These are phyloP conservation scores for Vitis rupestris DNA, from an alignment of 164 flowering plant genomes.

Conservation along the genomic window DNA sequence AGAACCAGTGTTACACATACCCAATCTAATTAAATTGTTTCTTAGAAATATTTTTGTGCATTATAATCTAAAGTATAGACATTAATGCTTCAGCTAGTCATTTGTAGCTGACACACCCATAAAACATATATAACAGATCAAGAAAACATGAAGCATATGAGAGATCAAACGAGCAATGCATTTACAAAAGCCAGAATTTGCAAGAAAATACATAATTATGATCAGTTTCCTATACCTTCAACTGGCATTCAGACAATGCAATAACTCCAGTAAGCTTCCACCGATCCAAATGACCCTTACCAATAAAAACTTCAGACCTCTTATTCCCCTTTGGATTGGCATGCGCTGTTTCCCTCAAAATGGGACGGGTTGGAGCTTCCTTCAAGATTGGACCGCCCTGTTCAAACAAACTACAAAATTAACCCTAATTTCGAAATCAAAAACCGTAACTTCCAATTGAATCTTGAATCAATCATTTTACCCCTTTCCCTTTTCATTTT, in stretches of 20 bases:
- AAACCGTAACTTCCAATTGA: background rate
- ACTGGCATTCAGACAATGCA: constrained; percentile 49
- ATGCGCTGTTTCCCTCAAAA: constrained; percentile 23
- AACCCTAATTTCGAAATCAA: background rate
- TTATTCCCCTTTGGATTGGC: constrained; percentile 3
- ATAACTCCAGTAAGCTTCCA: constrained; percentile 81
- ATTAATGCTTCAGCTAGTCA: no score
- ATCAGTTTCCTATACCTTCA: constrained; percentile 49
- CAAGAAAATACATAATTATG: background rate
- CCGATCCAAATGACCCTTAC: constrained; percentile 46
- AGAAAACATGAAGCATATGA: no score
- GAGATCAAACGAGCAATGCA: no score
- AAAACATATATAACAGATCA: no score
- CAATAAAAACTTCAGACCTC: constrained; percentile 24
- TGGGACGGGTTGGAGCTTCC: constrained; percentile 33
- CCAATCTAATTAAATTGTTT: no score
- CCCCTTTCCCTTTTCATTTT: background rate
- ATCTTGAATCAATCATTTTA: background rate
- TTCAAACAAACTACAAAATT: constrained; percentile 3
- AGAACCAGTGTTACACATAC: no score
- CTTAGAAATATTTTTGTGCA: no score
- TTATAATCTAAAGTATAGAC: no score
- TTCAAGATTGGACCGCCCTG: constrained; percentile 78
- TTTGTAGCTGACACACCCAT: no score
- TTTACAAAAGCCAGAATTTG: background rate